These are phyloP conservation scores for Aspergillus sp. DNA, from an alignment of 2,329 filamentous ascomycete species.

Conservation along the genomic window DNA sequence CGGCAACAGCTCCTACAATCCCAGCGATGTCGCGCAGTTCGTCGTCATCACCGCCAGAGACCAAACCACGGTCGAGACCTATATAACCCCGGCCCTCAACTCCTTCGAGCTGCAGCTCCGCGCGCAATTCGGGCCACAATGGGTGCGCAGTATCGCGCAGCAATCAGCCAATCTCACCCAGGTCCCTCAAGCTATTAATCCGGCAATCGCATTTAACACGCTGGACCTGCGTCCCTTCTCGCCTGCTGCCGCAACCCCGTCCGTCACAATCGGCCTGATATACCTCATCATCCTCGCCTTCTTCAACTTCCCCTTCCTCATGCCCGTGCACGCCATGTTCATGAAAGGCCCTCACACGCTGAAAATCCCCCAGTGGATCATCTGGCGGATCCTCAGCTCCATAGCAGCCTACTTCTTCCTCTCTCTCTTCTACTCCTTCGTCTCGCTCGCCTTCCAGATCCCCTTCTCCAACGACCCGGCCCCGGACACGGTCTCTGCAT, in stretches of 20 bases:
- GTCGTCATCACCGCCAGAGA: constrained; percentile 59
- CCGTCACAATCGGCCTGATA: constrained; percentile 63
- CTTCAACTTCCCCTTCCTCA: constrained; percentile 65
- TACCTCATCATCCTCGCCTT: constrained; percentile 68
- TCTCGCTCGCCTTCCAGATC: constrained; percentile 63
- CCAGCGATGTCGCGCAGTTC: constrained; percentile 57
- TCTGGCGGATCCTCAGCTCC: constrained; percentile 60
- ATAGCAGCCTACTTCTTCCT: constrained; percentile 61
- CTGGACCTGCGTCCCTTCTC: constrained; percentile 61
- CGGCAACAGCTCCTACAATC: constrained; percentile 61
- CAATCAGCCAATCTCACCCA: constrained; percentile 44
- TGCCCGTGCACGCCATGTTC: constrained; percentile 63
- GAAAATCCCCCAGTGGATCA: constrained; percentile 57
- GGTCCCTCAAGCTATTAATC: constrained; percentile 53
- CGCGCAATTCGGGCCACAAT: constrained; percentile 48
- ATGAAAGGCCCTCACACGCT: constrained; percentile 55
- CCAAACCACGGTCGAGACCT: constrained; percentile 53
- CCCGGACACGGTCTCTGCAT: constrained; percentile 44
- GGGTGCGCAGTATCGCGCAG: constrained; percentile 35
- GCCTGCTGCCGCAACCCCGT: constrained; percentile 55
- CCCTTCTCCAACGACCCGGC: constrained; percentile 56
- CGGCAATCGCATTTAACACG: constrained; percentile 56
- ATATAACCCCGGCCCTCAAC: constrained; percentile 54
- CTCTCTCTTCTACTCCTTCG: constrained; percentile 63
- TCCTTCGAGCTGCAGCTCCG: constrained; percentile 49